Evolutionary conservation across 1,284 basidiomycete genomes (phyloP).

Genomic region (Pseudozyma sp.): DNA sequence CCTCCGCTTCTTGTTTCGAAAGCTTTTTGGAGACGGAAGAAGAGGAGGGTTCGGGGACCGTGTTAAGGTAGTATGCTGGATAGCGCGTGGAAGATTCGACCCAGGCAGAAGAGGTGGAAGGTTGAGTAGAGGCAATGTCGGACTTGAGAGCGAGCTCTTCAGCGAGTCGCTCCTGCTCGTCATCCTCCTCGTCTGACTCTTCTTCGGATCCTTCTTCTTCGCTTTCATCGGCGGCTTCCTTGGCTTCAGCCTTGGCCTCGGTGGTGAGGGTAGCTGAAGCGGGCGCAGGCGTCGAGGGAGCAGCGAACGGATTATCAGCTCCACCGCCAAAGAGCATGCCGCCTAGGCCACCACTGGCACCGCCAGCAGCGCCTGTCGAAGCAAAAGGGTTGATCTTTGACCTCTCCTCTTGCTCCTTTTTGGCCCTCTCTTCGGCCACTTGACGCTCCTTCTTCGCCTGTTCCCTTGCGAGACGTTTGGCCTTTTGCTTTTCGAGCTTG

Average conservation of each 20-base stretch:
- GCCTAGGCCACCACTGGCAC: constrained; percentile 26
- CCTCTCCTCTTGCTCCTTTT: constrained; percentile 45
- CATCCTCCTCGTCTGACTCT: constrained; percentile 56
- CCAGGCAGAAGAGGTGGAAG: constrained; percentile 47
- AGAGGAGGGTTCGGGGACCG: constrained; percentile 61
- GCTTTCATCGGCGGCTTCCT: constrained; percentile 1
- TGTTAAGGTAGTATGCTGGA: constrained; percentile 61
- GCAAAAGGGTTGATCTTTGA: constrained; percentile 56
- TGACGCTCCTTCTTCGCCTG: constrained; percentile 42
- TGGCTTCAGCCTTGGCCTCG: background rate
- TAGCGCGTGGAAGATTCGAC: constrained; percentile 46
- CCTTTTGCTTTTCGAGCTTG: constrained; percentile 64
- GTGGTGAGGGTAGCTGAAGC: constrained; percentile 2
- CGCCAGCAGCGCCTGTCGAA: constrained; percentile 14
- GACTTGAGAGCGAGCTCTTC: constrained; percentile 67
- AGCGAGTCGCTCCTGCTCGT: constrained; percentile 51
- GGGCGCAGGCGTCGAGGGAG: constrained; percentile 14
- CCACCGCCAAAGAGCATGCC: constrained; percentile 55
- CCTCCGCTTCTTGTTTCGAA: constrained; percentile 35
- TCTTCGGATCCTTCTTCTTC: constrained; percentile 36
- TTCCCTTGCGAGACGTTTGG: constrained; percentile 24
- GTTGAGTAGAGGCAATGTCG: constrained; percentile 35
- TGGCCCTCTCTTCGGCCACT: constrained; percentile 37
- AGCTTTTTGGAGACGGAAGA: constrained; percentile 41
- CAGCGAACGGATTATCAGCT: constrained; percentile 48